These are phyloP conservation scores for Scheffersomyces coipomensis DNA, from an alignment of 805 yeast genomes.

Conservation along the genomic window DNA sequence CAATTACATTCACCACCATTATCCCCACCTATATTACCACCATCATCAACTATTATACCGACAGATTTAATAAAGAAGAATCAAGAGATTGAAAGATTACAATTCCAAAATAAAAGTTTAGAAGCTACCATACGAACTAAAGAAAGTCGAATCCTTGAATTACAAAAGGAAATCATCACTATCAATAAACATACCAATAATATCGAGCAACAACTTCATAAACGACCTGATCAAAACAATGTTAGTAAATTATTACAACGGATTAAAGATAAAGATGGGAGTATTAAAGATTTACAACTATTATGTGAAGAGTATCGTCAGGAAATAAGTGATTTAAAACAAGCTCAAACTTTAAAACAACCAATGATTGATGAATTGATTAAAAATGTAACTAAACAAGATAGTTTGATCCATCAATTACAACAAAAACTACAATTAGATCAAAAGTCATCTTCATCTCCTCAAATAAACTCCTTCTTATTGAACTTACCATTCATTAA, in stretches of 20 bases:
- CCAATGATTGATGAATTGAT: constrained; percentile 7
- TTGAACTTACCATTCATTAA: constrained; percentile 27
- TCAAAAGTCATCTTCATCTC: background rate
- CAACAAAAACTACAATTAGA: constrained; percentile 12
- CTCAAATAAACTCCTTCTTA: constrained; percentile 15
- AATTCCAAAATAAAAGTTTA: constrained; percentile 12
- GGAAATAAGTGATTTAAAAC: constrained; percentile 10
- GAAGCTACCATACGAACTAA: constrained; percentile 4
- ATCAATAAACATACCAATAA: constrained; percentile 12
- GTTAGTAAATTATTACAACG: background rate
- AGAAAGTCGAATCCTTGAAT: constrained; percentile 9
- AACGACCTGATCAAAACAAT: constrained; percentile 1
- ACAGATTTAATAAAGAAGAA: constrained; percentile 5
- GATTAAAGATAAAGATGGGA: constrained; percentile 6
- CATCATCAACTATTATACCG: constrained; percentile 9
- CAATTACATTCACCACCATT: constrained; percentile 1
- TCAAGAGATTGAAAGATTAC: constrained; percentile 16
- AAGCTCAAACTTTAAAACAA: constrained; percentile 10
- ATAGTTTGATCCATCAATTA: constrained; percentile 14
- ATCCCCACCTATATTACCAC: background rate
- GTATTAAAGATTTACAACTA: constrained; percentile 7
- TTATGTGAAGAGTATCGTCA: constrained; percentile 17
- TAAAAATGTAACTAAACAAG: constrained; percentile 18
- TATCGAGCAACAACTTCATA: constrained; percentile 10
- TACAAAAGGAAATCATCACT: constrained; percentile 6